phyloP scores from a whole-genome alignment of 1,284 basidiomycete genomes.

The Fomes fomentarius region DNA sequence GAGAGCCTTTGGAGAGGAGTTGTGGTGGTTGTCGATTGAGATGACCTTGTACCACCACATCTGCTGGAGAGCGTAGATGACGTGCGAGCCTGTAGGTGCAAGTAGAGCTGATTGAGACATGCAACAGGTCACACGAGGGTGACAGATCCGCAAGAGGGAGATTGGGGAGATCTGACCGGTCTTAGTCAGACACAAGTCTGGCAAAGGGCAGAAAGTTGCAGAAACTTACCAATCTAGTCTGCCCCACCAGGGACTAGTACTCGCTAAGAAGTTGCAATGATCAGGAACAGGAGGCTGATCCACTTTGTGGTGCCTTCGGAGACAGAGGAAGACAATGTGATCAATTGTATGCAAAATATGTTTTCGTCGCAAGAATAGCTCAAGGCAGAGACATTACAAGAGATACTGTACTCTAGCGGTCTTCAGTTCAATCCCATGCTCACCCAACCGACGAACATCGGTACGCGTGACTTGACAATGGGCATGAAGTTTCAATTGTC shows the following conservation, averaged over 20 bases:
- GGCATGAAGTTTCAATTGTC: too few relatives aligned
- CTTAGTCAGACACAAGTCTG: constrained; percentile 5
- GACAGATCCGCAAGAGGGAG: constrained; percentile 3
- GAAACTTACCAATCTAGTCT: constrained; percentile 75
- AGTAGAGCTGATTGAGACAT: neutral
- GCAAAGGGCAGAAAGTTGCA: neutral
- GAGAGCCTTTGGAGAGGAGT: constrained; percentile 80
- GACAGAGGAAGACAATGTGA: too few relatives aligned
- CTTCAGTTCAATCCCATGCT: too few relatives aligned
- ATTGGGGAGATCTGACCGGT: neutral
- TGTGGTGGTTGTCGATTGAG: constrained; percentile 93
- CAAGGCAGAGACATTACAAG: too few relatives aligned
- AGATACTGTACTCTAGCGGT: too few relatives aligned
- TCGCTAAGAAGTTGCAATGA: constrained; percentile 42
- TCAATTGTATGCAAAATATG: too few relatives aligned
- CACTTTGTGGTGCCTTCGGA: too few relatives aligned
- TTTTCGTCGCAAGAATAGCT: too few relatives aligned
- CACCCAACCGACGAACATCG: too few relatives aligned
- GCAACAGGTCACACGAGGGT: neutral
- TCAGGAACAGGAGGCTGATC: neutral
- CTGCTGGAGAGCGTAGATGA: constrained; percentile 84
- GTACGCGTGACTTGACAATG: too few relatives aligned
- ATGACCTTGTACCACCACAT: constrained; percentile 90
- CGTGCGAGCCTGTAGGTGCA: constrained; percentile 96
- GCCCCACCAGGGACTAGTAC: constrained; percentile 84